These are phyloP conservation scores for Ploettnerulaceae sp. DNA, from an alignment of 2,329 filamentous ascomycete genomes.

Conservation along the genomic window DNA sequence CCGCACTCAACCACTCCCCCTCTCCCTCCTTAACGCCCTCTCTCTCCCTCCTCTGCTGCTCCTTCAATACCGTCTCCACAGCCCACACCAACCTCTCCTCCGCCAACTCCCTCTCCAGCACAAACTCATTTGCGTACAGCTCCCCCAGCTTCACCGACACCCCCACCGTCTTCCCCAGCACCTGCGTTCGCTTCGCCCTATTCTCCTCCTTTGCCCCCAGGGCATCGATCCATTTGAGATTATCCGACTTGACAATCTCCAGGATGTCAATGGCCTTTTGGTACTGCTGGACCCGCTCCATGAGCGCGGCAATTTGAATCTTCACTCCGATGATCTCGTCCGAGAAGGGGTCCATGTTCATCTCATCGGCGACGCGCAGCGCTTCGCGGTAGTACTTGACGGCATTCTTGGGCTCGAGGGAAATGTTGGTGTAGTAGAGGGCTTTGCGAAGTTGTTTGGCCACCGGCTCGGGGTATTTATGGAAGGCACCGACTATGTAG, in stretches of 20 bases:
- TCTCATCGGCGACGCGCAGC: conserved; percentile 64
- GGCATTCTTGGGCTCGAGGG: conserved; percentile 69
- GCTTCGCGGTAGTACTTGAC: conserved; percentile 81
- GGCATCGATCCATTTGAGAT: conserved; percentile 53
- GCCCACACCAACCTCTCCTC: conserved; percentile 75
- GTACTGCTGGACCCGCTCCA: conserved; percentile 71
- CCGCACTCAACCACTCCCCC: conserved; percentile 63
- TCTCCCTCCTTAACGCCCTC: conserved; percentile 67
- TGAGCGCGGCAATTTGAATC: conserved; percentile 72
- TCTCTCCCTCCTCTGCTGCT: conserved; percentile 52
- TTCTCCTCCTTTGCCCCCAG: conserved; percentile 46
- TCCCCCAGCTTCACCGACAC: conserved; percentile 81
- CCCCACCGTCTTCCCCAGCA: conserved; percentile 69
- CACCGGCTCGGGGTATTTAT: conserved; percentile 62
- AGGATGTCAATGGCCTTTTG: conserved; percentile 69
- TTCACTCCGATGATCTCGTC: conserved; percentile 89
- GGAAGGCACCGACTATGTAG: conserved; percentile 39
- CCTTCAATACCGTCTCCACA: conserved; percentile 72
- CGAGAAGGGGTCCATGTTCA: conserved; percentile 80
- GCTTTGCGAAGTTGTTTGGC: conserved; percentile 77
- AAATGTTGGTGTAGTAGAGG: conserved; percentile 78
- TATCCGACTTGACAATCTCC: conserved; percentile 69
- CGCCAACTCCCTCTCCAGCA: conserved; percentile 67
- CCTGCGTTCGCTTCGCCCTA: conserved; percentile 50
- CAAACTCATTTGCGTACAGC: conserved; percentile 71